Percentiles rank a stretch among this genome's conserved stretches.
Evolutionary conservation across 176 grass and related monocot species (phyloP).

Genomic region (Coix lacrymajobi): DNA sequence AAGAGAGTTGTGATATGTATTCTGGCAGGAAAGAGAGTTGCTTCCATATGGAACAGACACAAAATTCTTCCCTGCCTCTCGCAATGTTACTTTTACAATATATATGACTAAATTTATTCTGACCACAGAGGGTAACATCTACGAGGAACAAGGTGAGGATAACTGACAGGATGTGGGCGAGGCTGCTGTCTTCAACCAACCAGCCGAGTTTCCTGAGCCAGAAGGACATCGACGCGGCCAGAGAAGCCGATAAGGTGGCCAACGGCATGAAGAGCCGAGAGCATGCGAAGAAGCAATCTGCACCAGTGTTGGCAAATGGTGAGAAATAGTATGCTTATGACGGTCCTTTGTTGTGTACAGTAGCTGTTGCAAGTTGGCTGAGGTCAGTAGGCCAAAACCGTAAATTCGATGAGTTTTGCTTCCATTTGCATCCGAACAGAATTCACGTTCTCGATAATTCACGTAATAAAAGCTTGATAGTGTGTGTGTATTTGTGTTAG

Average conservation of each 20-base stretch:
- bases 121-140: slow-evolving; percentile 62
- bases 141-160: slow-evolving; percentile 70
- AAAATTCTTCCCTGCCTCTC: background rate
- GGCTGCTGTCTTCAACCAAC: slow-evolving; percentile 74
- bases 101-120: slow-evolving; percentile 7
- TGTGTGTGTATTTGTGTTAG: slow-evolving; percentile 7
- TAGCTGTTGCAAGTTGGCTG: slow-evolving; percentile 15
- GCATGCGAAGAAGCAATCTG: background rate
- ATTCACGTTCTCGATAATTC: background rate
- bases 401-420: background rate
- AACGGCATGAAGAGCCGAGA: background rate
- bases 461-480: background rate
- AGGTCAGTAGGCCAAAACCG: background rate
- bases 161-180: slow-evolving; percentile 87
- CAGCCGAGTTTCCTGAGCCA: slow-evolving; percentile 80
- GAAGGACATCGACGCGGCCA: slow-evolving; percentile 40
- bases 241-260: slow-evolving; percentile 36
- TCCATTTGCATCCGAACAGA: background rate
- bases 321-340: slow-evolving; percentile 34
- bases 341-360: slow-evolving; percentile 18
- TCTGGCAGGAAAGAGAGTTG: background rate
- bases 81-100: background rate
- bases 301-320: slow-evolving; percentile 24
- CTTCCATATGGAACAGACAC: background rate
- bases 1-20: background rate